Evolutionary conservation across 1,284 basidiomycete genomes (phyloP).

Genomic region (Coniferiporia sulphurascens): DNA sequence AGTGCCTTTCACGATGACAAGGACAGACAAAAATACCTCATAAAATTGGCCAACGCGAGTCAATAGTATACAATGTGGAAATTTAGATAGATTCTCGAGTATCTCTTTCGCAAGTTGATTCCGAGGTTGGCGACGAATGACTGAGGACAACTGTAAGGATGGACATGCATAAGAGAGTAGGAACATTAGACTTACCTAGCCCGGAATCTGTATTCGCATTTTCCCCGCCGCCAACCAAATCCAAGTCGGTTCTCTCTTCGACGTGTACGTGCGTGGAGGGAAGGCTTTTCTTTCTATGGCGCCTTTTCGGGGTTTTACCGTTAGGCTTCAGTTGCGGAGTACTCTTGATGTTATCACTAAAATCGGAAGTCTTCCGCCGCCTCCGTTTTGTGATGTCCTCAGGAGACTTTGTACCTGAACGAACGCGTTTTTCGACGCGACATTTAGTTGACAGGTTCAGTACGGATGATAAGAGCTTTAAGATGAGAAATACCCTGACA

Average conservation of each 20-base stretch:
- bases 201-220: background rate
- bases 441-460: background rate
- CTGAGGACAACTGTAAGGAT: background rate
- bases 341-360: background rate
- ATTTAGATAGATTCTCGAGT: conserved; percentile 64
- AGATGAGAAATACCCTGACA: background rate
- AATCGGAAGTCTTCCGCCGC: background rate
- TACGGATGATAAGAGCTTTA: background rate
- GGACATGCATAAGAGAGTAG: background rate
- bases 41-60: conserved; percentile 94
- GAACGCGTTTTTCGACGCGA: background rate
- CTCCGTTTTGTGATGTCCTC: background rate
- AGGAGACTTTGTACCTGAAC: background rate
- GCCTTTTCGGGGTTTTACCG: background rate
- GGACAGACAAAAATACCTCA: conserved; percentile 56
- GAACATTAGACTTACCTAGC: background rate
- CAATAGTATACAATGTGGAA: conserved; percentile 84
- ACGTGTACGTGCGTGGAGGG: background rate
- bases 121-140: conserved; percentile 30
- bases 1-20: background rate
- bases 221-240: background rate
- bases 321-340: background rate
- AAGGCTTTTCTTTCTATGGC: background rate
- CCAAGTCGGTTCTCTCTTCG: background rate
- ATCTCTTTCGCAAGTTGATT: conserved; percentile 66